Conservation (phyloP, 306 rosid species). For the Erythrophleum fordii region DNA sequence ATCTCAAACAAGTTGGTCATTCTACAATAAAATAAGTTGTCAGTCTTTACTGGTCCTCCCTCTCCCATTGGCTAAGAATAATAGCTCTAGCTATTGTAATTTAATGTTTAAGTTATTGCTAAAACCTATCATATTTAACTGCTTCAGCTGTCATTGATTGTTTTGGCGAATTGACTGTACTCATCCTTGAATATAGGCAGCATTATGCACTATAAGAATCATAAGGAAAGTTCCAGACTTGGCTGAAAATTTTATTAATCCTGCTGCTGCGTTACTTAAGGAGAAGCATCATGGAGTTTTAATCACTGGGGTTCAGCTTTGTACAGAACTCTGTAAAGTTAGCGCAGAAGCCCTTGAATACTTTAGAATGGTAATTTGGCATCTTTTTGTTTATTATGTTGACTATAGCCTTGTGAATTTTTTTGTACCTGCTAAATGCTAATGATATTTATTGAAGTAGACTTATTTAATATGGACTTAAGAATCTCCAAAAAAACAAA, state of each 20-base stretch:
- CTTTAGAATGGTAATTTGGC: constrained; percentile 77
- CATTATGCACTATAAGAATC: constrained; percentile 93
- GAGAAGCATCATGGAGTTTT: constrained; percentile 98
- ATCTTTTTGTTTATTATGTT: constrained; percentile 14
- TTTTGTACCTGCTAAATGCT: constrained; percentile 29
- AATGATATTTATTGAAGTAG: constrained; percentile 31
- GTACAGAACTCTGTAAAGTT: constrained; percentile 93
- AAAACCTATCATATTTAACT: constrained; percentile 28
- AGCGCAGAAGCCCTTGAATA: constrained; percentile 87
- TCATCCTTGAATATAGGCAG: constrained; percentile 72
- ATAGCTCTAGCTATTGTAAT: constrained; percentile 1
- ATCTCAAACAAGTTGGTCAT: constrained; percentile 33
- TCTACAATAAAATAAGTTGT: background rate
- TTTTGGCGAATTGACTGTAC: constrained; percentile 46
- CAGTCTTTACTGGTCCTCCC: constrained; percentile 33
- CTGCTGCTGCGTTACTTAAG: constrained; percentile 87
- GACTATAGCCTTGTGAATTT: constrained; percentile 12
- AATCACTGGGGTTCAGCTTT: constrained; percentile 95
- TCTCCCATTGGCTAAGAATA: constrained; percentile 30
- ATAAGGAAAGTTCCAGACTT: constrained; percentile 96
- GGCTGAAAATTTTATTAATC: constrained; percentile 91
- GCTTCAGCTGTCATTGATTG: constrained; percentile 31
- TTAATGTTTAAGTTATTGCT: constrained; percentile 34
- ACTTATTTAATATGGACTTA: constrained; percentile 30
- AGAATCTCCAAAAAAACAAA: background rate